Evolutionary conservation across 768 basidiomycete genomes (phyloP).

Genomic region (Lentinula guzmanii): DNA sequence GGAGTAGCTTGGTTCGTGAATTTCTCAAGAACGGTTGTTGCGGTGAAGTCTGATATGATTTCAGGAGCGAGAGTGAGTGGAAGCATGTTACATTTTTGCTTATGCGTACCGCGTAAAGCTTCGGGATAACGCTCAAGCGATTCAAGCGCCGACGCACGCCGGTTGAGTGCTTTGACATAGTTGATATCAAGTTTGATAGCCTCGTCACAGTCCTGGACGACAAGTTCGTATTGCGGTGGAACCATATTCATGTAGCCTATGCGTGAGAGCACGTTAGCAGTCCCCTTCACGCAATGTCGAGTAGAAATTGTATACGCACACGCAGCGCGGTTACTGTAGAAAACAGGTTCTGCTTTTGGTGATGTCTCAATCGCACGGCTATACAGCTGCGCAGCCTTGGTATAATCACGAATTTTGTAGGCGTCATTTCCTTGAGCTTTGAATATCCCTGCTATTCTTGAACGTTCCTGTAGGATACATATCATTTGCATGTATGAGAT

Average conservation of each 20-base stretch:
- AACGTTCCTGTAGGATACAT: conserved; percentile 46
- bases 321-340: conserved; percentile 95
- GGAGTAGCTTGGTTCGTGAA: conserved; percentile 81
- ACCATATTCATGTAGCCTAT: conserved; percentile 88
- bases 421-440: conserved; percentile 70
- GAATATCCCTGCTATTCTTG: conserved; percentile 52
- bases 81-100: neutral
- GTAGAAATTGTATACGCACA: conserved; percentile 44
- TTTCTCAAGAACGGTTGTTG: conserved; percentile 91
- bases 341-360: conserved; percentile 83
- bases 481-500: neutral
- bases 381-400: conserved; percentile 57
- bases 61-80: neutral
- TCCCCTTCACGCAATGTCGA: neutral
- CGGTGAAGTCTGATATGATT: conserved; percentile 72
- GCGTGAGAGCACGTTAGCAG: neutral
- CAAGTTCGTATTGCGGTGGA: conserved; percentile 77
- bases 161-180: conserved; percentile 89
- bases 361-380: conserved; percentile 70
- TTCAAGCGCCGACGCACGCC: conserved; percentile 84
- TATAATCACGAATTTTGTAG: conserved; percentile 58
- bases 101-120: conserved; percentile 64
- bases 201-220: conserved; percentile 83
- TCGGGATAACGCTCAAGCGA: conserved; percentile 68
- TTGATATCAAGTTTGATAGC: conserved; percentile 77